These are phyloP conservation scores for Oryza meridionalis DNA, from an alignment of 176 grass and related monocot species.

Conservation along the genomic window DNA sequence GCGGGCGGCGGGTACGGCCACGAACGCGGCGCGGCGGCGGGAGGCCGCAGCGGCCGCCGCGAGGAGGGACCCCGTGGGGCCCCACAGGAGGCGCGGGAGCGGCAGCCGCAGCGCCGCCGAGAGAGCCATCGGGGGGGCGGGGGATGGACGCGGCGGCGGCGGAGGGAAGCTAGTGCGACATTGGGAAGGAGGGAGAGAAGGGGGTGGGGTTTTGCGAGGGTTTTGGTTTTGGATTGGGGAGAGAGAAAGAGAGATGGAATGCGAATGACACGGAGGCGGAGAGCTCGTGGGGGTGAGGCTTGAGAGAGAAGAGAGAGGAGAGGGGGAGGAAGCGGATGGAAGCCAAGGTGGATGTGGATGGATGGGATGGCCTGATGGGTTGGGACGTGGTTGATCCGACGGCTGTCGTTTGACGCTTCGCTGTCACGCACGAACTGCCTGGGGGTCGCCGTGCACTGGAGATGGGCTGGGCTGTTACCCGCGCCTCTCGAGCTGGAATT, in stretches of 20 bases:
- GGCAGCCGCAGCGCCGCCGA: constrained; percentile 60
- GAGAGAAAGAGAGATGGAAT: neutral
- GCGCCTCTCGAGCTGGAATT: neutral
- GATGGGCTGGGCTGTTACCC: neutral
- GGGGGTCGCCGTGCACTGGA: neutral
- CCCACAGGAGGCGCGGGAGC: constrained; percentile 47
- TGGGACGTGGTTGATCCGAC: neutral
- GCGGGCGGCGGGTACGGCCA: constrained; percentile 24
- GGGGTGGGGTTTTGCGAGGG: constrained; percentile 46
- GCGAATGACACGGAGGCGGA: constrained; percentile 1
- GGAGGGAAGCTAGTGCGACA: constrained; percentile 25
- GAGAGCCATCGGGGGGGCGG: constrained; percentile 50
- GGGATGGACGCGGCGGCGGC: neutral
- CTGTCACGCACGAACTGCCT: neutral
- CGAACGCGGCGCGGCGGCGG: constrained; percentile 39
- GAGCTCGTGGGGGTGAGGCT: neutral
- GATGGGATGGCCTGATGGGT: neutral
- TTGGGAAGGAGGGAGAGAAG: neutral
- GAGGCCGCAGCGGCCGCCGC: constrained; percentile 35
- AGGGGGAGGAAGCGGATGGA: too few species aligned
- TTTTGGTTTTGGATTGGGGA: constrained; percentile 49
- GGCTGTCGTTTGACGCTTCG: neutral
- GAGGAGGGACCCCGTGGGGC: constrained; percentile 29
- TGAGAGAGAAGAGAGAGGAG: neutral
- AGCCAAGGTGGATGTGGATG: neutral